phyloP scores from a whole-genome alignment of 306 rosid species.

The Vicia villosa region DNA sequence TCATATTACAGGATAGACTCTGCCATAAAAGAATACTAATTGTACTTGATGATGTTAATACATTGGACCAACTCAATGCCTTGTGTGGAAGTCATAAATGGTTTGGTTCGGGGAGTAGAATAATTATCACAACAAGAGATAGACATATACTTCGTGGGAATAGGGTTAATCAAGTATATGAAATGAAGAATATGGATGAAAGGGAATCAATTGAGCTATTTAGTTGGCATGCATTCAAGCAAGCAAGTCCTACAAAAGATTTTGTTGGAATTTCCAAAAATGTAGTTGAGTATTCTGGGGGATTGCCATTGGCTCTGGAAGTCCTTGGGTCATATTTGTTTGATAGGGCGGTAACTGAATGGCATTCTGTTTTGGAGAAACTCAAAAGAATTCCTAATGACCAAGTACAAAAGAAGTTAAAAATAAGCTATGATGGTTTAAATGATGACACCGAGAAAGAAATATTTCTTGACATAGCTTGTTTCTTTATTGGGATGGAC shows the following conservation, averaged over 20 bases:
- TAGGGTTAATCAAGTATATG: neutral
- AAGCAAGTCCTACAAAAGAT: neutral
- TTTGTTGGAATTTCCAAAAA: neutral
- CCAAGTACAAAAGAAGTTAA: neutral
- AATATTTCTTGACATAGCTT: neutral
- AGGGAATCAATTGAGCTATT: neutral
- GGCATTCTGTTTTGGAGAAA: neutral
- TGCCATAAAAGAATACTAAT: neutral
- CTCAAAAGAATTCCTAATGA: neutral
- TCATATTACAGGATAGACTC: neutral
- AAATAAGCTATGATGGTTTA: too few relatives aligned
- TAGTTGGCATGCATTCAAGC: constrained; percentile 3
- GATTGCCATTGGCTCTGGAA: neutral
- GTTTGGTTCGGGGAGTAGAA: neutral
- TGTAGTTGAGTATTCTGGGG: neutral
- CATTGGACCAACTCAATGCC: neutral
- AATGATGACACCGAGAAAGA: neutral
- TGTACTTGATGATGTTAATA: neutral
- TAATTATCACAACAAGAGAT: constrained; percentile 5
- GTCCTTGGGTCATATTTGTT: neutral
- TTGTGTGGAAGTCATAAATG: neutral
- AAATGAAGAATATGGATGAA: neutral
- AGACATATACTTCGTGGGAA: neutral
- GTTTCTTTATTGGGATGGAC: constrained; percentile 10
- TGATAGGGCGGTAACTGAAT: neutral